Evolutionary conservation across 1,284 basidiomycete species (phyloP), one percentile per base, ranked within the genome.

Genomic region (Leccinum griseonigrum): DNA sequence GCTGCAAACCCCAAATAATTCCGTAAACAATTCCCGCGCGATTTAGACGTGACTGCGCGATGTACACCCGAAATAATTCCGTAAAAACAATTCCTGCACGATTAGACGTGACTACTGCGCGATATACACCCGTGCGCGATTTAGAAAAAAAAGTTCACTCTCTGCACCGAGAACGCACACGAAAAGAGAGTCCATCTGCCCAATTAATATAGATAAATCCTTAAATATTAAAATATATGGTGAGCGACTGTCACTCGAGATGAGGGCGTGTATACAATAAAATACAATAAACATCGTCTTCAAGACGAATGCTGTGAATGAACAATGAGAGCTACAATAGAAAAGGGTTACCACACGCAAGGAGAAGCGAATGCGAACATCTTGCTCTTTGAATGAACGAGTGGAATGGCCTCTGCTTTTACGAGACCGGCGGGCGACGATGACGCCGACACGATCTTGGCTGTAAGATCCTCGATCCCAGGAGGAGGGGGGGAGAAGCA

Each of bases 401-500:
- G 2, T 0, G 74, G 74, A 18, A 75, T 69, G 8, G 74, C 65
- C 28, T 76, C 73, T 10, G 64, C 67, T 28, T 65, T 72, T 57
- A 72, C 34, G 62, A 79, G 69, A 22, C 67, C 63, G 14, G 75
- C 63, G 14, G 75, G 73, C 50, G 79, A 77, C 0, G 76, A 76
- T n/a, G 78, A 78, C 1, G 75, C 73, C 0, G 77, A 76, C 0
- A 78, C 78, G 29, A 85, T 82, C 69, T 81, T 79, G 2, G 79
- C 79, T 2, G 72, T 75, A 51, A 75, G 70, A 59, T 83, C 79
- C 59, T 81, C 82, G 64, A 76, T 75, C 14, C 81, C 78, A 2
- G 77, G 72, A 0, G 84, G 85, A 2, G 85, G 8, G 79, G 79
- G 0, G 85, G 84, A 13, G 84, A 83, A 0, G 77, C 81, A 1